A percentile compares a stretch with the other conserved stretches of the same genome.
Conservation (phyloP, 345 rosid species). For the Eucalyptus sideroxylon region DNA sequence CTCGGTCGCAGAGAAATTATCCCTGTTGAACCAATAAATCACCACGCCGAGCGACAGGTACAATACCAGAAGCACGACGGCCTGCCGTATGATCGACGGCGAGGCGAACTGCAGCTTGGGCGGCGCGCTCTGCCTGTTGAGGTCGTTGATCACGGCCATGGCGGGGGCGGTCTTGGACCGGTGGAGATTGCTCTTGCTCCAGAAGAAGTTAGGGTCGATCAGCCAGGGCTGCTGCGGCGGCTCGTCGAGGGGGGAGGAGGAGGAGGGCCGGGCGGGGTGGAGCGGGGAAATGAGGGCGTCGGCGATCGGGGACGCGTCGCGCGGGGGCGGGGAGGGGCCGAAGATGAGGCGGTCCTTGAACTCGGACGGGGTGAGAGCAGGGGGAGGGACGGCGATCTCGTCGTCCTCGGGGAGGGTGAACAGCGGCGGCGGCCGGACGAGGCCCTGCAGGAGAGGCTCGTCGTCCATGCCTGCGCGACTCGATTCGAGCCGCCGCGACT, state of each 20-base stretch:
- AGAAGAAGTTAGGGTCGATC: not conserved
- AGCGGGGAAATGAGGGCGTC: not conserved
- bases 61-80: conserved; percentile 29
- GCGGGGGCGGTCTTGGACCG: conserved; percentile 83
- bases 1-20: conserved; percentile 26
- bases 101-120: conserved; percentile 38
- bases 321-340: conserved; percentile 34
- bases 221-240: conserved; percentile 17
- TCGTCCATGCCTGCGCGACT: conserved; percentile 11
- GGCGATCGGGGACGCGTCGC: conserved; percentile 1
- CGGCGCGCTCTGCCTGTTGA: conserved; percentile 1
- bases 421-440: conserved; percentile 19
- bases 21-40: conserved; percentile 53
- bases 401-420: conserved; percentile 62
- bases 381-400: conserved; percentile 44
- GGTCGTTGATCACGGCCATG: conserved; percentile 55
- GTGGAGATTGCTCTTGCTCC: conserved; percentile 31
- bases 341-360: conserved; percentile 63
- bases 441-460: conserved; percentile 40
- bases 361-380: conserved; percentile 54
- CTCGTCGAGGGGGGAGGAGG: conserved; percentile 2
- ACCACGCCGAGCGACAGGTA: conserved; percentile 64
- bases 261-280: not conserved
- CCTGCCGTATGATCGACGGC: conserved; percentile 49
- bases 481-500: not conserved